A percentile compares a stretch with the other conserved stretches of the same genome.
phyloP scores from a whole-genome alignment of 768 basidiomycete genomes.

The Paxillus rubicundulus region DNA sequence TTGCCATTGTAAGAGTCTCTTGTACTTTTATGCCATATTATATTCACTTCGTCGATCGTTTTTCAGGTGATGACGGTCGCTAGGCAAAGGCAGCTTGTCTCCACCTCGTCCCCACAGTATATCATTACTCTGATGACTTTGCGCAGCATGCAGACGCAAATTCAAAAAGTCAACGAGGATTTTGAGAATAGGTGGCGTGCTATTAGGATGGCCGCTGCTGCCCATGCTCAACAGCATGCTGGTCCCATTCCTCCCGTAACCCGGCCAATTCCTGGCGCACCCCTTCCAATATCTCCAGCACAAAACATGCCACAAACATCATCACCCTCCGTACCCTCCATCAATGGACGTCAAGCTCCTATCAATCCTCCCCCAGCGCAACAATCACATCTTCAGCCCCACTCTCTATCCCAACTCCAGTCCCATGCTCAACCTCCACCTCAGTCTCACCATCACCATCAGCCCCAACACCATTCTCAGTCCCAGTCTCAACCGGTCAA shows the following conservation, averaged over 20 bases:
- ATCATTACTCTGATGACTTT: slow-evolving; percentile 38
- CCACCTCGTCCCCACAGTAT: slow-evolving; percentile 27
- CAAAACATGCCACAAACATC: slow-evolving; percentile 16
- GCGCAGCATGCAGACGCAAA: slow-evolving; percentile 43
- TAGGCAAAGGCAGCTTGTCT: slow-evolving; percentile 31
- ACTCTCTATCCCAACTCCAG: background rate
- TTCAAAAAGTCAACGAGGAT: slow-evolving; percentile 40
- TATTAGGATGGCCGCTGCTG: slow-evolving; percentile 16
- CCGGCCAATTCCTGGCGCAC: slow-evolving; percentile 15
- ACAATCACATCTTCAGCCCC: slow-evolving; percentile 10
- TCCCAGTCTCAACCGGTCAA: slow-evolving; percentile 10
- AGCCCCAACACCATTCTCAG: slow-evolving; percentile 5
- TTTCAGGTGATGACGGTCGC: slow-evolving; percentile 43
- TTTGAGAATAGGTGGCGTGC: slow-evolving; percentile 33
- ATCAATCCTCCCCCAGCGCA: slow-evolving; percentile 23
- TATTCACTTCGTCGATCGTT: slow-evolving; percentile 7
- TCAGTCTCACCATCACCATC: slow-evolving; percentile 10
- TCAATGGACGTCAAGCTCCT: slow-evolving; percentile 31
- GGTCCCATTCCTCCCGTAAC: background rate
- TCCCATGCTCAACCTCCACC: background rate
- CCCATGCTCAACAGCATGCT: slow-evolving; percentile 6
- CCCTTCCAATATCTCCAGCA: slow-evolving; percentile 16
- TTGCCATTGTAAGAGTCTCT: slow-evolving; percentile 50
- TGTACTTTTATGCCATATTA: slow-evolving; percentile 10
- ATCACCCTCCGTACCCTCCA: slow-evolving; percentile 21